Percentiles rank a stretch among this genome's conserved stretches.
Evolutionary conservation across 2,329 filamentous ascomycete genomes (phyloP).

Genomic region (Ophiosphaerella narmari): DNA sequence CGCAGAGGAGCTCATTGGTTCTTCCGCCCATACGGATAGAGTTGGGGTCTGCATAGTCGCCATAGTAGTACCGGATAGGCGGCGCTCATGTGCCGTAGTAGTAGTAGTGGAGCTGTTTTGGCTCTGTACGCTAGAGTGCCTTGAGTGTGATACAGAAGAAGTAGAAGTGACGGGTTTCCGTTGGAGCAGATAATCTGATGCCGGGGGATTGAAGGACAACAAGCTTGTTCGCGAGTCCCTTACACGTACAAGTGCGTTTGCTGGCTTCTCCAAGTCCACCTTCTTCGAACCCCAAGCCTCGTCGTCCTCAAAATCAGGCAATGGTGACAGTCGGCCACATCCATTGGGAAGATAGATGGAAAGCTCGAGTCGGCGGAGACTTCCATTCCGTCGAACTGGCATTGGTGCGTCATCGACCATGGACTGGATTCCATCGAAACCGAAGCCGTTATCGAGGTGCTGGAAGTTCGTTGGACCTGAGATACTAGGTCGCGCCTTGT

Average conservation of each 20-base stretch:
- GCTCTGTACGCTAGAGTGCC: slow-evolving; percentile 37
- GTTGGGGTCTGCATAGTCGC: slow-evolving; percentile 29
- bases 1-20: slow-evolving; percentile 24
- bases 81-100: slow-evolving; percentile 19
- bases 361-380: slow-evolving; percentile 46
- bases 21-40: slow-evolving; percentile 30
- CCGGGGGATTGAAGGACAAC: slow-evolving; percentile 30
- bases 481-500: slow-evolving; percentile 38
- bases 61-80: slow-evolving; percentile 27
- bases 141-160: slow-evolving; percentile 19
- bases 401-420: slow-evolving; percentile 40
- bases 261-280: slow-evolving; percentile 37
- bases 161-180: slow-evolving; percentile 38
- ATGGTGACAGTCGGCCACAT: slow-evolving; percentile 40
- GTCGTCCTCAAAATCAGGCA: slow-evolving; percentile 44
- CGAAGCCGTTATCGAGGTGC: slow-evolving; percentile 29
- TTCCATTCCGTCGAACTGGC: slow-evolving; percentile 38
- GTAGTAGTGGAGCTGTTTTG: slow-evolving; percentile 17
- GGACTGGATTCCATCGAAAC: slow-evolving; percentile 36
- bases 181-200: slow-evolving; percentile 34
- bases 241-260: slow-evolving; percentile 39
- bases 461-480: slow-evolving; percentile 44
- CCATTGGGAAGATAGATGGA: slow-evolving; percentile 45
- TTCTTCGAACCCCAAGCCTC: slow-evolving; percentile 32
- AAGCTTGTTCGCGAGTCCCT: slow-evolving; percentile 35